Base-by-base conservation (phyloP, 2,329 filamentous ascomycete genomes). In the Microcera coccophila region DNA sequence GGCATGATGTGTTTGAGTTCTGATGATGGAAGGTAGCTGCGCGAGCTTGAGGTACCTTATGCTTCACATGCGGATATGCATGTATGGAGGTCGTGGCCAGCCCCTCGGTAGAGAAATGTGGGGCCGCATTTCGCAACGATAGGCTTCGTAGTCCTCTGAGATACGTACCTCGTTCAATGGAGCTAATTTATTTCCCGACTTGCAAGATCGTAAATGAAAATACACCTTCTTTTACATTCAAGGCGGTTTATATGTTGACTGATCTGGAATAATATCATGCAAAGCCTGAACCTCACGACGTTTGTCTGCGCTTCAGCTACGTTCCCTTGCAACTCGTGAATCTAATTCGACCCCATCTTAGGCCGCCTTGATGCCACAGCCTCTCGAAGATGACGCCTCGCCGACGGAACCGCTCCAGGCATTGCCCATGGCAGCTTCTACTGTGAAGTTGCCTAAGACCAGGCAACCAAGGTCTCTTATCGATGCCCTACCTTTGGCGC, bases 321-420 rank as follows among this genome's bases (percentile, higher is more conserved):
- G 44, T 38, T 50, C 48, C 46, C 53, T 42, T 51, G 47, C 51
- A 47, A 43, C 48, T 59, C 48, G 49, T 62, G 54, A 59, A 54
- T 39, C 15, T 15, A n/a, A 8, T 16, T 9, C 4, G 8, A 11
- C 33, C 17, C 9, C 33, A 35, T 15, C 33, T 35, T 17, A 35
- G 20, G 51, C 56, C 63, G 65, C 60, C 67, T 79, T 75, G 71
- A 87, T 87, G 84, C 81, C 81, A 77, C 76, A 81, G 67, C 71
- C 77, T 62, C 72, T 78, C 64, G 72, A 84, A 80, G 80, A 73
- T 71, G 71, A 75, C 60, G 43, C 38, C 37, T 69, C 78, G 62
- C 75, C 79, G 58, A 73, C 79, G 69, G 78, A 84, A 67, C 80
- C 83, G 63, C 78, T 85, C 67, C 81, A 83, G 65, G 78, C 83